Evolutionary conservation across 225 moss, liverwort and hornwort genomes (phyloP).

Genomic region (Bryoerythrophyllum caledonicum): DNA sequence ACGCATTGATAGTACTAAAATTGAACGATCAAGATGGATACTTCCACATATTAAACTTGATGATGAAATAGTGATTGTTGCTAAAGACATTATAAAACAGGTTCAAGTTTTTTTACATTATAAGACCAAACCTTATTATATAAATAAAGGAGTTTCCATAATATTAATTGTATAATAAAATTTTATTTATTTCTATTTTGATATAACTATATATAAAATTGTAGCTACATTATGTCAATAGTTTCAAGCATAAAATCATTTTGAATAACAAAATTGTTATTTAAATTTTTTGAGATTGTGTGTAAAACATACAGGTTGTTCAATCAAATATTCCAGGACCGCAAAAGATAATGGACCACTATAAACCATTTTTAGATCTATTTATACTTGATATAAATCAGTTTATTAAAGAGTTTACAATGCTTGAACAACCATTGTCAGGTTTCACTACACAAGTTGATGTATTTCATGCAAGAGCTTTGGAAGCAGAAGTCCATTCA

Average conservation of each 20-base stretch:
- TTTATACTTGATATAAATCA: conserved; percentile 63
- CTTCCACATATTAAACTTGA: conserved; percentile 61
- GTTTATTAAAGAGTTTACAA: conserved; percentile 65
- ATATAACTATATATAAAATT: too few species aligned
- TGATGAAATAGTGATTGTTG: conserved; percentile 76
- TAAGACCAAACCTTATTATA: too few species aligned
- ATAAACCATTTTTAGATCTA: conserved; percentile 60
- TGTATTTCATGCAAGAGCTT: conserved; percentile 44
- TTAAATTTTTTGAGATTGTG: fast-evolving
- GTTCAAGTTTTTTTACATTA: conserved; percentile 21
- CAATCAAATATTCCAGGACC: conserved; percentile 65
- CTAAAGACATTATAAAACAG: conserved; percentile 72
- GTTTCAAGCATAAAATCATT: too few species aligned
- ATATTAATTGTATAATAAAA: too few species aligned
- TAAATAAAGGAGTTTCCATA: too few species aligned
- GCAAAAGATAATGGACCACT: conserved; percentile 59
- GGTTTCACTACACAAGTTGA: conserved; percentile 54
- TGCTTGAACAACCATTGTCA: conserved; percentile 72
- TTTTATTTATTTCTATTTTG: too few species aligned
- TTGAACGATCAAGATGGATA: conserved; percentile 52
- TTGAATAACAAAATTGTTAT: too few species aligned
- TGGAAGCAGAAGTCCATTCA: conserved; percentile 55
- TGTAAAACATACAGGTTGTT: conserved; percentile 42
- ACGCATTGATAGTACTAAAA: conserved; percentile 57
- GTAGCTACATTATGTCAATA: too few species aligned